Evolutionary conservation across 1,284 basidiomycete species (phyloP).

Genomic region (Fomitiporia mediterranea): DNA sequence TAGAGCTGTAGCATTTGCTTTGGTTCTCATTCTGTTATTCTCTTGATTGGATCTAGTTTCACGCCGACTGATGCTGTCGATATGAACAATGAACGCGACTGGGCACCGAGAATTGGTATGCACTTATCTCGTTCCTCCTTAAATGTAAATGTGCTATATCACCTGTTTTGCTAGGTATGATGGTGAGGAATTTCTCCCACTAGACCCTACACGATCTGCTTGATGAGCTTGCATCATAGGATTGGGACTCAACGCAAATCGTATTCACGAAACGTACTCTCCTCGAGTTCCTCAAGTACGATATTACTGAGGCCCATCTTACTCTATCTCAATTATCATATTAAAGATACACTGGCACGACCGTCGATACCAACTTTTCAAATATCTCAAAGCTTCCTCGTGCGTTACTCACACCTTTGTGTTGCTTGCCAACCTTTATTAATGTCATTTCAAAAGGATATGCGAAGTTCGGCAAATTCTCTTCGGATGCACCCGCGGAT

Average conservation of each 20-base stretch:
- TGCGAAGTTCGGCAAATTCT: slow-evolving; percentile 51
- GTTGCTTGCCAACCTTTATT: background rate
- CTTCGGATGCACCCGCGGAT: slow-evolving; percentile 4
- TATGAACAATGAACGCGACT: slow-evolving; percentile 61
- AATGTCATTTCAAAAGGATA: slow-evolving; percentile 38
- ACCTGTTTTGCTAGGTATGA: slow-evolving; percentile 46
- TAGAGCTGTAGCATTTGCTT: too few relatives aligned
- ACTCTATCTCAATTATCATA: background rate
- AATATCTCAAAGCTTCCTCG: slow-evolving; percentile 69
- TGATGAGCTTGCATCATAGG: slow-evolving; percentile 24
- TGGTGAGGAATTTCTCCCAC: slow-evolving; percentile 26
- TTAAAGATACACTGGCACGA: slow-evolving; percentile 57
- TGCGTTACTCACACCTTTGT: slow-evolving; percentile 33
- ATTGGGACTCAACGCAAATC: slow-evolving; percentile 68
- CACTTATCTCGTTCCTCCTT: slow-evolving; percentile 2
- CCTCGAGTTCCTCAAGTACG: slow-evolving; percentile 69
- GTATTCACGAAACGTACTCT: slow-evolving; percentile 70
- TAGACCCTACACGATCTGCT: background rate
- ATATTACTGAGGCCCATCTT: slow-evolving; percentile 14
- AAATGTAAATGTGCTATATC: background rate
- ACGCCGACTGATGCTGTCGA: slow-evolving; percentile 52
- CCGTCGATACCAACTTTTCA: slow-evolving; percentile 65
- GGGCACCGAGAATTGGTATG: slow-evolving; percentile 59
- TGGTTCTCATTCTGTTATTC: background rate
- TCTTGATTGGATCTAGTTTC: slow-evolving; percentile 37